These are phyloP conservation scores for Phytophthora cryptogea DNA, from an alignment of 352 stramenopile genomes.

Conservation along the genomic window DNA sequence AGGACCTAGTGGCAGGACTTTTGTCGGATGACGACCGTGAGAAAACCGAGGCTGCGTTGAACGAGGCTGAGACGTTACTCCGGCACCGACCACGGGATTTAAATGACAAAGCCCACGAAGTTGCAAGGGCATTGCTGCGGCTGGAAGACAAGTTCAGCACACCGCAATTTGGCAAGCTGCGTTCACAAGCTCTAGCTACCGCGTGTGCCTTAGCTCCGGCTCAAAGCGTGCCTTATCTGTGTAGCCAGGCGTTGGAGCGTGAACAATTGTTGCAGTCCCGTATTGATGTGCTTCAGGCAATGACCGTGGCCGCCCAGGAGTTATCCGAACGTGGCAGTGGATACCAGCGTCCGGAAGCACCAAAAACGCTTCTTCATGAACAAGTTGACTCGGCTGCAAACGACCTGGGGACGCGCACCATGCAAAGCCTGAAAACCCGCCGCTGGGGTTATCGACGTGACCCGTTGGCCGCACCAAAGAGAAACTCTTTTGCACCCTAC, in stretches of 20 bases:
- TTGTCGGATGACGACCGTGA: conserved; percentile 65
- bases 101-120: conserved; percentile 54
- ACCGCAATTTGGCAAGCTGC: conserved; percentile 51
- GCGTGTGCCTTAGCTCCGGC: conserved; percentile 50
- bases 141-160: conserved; percentile 80
- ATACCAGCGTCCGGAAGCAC: conserved; percentile 4
- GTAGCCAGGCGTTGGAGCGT: conserved; percentile 67
- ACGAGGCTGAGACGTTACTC: conserved; percentile 59
- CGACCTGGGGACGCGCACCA: conserved; percentile 48
- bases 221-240: conserved; percentile 56
- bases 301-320: conserved; percentile 62
- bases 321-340: conserved; percentile 55
- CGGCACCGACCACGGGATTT: conserved; percentile 62
- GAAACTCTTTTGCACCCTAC: conserved; percentile 67
- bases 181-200: conserved; percentile 51
- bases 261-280: conserved; percentile 78
- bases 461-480: conserved; percentile 46
- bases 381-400: conserved; percentile 8
- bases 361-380: conserved; percentile 55
- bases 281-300: conserved; percentile 65
- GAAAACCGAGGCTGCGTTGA: conserved; percentile 54
- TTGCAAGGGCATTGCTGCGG: conserved; percentile 62
- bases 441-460: conserved; percentile 74
- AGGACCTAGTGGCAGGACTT: conserved; percentile 59
- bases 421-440: conserved; percentile 61